These are phyloP conservation scores for Pleoardoris graminearum DNA, from an alignment of 2,329 filamentous ascomycete species.

Conservation along the genomic window DNA sequence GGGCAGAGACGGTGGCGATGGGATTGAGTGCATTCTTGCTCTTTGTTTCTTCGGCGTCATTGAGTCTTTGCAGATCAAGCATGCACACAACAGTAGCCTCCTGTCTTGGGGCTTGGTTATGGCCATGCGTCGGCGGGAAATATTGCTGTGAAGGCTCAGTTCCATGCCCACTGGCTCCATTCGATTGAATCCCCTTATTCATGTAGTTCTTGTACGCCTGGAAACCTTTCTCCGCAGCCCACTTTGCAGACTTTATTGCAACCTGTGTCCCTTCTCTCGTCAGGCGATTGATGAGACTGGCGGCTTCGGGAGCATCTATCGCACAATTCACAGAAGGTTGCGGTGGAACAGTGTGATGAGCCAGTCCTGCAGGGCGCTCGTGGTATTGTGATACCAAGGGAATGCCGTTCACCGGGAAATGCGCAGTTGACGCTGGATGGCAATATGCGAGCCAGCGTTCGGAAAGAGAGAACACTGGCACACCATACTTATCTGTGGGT, in stretches of 20 bases:
- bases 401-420: constrained; percentile 69
- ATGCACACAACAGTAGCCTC: constrained; percentile 77
- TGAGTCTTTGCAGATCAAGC: constrained; percentile 67
- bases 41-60: constrained; percentile 53
- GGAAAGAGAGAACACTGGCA: constrained; percentile 69
- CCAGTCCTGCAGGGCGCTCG: constrained; percentile 59
- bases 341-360: constrained; percentile 68
- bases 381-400: constrained; percentile 56
- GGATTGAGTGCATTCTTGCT: constrained; percentile 60
- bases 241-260: constrained; percentile 72
- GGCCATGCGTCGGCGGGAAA: constrained; percentile 77
- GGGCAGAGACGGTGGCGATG: constrained; percentile 70
- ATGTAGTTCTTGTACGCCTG: constrained; percentile 82
- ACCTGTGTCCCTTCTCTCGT: constrained; percentile 80
- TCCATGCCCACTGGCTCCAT: constrained; percentile 22
- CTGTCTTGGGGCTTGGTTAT: constrained; percentile 54
- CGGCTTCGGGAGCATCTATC: constrained; percentile 71
- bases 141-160: constrained; percentile 53
- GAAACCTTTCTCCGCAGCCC: constrained; percentile 75
- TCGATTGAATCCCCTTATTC: constrained; percentile 53
- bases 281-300: constrained; percentile 74
- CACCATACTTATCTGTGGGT: constrained; percentile 51
- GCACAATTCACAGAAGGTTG: constrained; percentile 68
- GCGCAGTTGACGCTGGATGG: constrained; percentile 71
- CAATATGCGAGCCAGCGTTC: constrained; percentile 79